These are phyloP conservation scores for Eucalyptus marginata DNA, from an alignment of 345 rosid genomes.

Conservation along the genomic window DNA sequence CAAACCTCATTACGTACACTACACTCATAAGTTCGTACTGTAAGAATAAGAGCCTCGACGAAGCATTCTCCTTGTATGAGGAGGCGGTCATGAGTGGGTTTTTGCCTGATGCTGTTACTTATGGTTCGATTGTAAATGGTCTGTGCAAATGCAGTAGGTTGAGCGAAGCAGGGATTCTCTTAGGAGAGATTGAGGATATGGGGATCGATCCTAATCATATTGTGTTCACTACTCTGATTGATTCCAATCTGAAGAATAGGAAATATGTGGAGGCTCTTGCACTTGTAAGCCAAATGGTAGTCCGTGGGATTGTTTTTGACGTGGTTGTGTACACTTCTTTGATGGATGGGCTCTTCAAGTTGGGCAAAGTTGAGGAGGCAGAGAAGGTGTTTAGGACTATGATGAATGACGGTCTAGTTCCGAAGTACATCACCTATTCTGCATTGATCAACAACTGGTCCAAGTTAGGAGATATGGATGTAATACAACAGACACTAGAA, in stretches of 20 bases:
- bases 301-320: constrained; percentile 65
- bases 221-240: constrained; percentile 53
- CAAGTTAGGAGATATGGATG: constrained; percentile 56
- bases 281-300: constrained; percentile 65
- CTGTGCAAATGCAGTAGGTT: constrained; percentile 58
- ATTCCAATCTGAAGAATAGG: constrained; percentile 56
- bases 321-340: constrained; percentile 61
- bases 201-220: constrained; percentile 58
- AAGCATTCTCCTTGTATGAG: constrained; percentile 46
- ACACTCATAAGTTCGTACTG: constrained; percentile 57
- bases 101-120: constrained; percentile 74
- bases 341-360: constrained; percentile 74
- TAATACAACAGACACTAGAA: constrained; percentile 29
- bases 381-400: constrained; percentile 33
- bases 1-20: constrained; percentile 56
- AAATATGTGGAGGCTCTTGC: constrained; percentile 43
- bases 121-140: constrained; percentile 55
- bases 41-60: constrained; percentile 41
- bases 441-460: constrained; percentile 63
- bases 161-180: constrained; percentile 42
- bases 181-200: constrained; percentile 63
- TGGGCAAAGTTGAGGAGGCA: constrained; percentile 49
- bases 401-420: constrained; percentile 33
- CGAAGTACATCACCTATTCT: constrained; percentile 49
- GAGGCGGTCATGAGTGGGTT: constrained; percentile 45